Evolutionary conservation across 192 early-diverging fungal species (phyloP).

Genomic region (Coemansia sp.): DNA sequence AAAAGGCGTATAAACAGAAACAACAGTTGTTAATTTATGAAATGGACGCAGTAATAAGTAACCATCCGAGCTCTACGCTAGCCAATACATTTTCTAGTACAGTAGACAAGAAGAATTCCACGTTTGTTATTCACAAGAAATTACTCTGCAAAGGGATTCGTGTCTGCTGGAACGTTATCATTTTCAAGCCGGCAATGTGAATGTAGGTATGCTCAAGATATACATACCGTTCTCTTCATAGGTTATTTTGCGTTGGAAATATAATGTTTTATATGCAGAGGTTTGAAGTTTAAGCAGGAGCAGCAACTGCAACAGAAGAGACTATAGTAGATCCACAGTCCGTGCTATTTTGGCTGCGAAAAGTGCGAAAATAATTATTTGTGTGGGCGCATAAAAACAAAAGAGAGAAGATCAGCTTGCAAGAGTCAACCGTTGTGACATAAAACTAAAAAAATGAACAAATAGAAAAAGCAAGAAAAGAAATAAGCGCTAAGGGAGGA

Average conservation of each 20-base stretch:
- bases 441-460: slow-evolving; percentile 6
- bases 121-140: background rate
- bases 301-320: background rate
- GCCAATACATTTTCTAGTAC: background rate
- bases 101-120: background rate
- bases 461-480: background rate
- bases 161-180: background rate
- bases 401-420: background rate
- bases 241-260: background rate
- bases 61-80: background rate
- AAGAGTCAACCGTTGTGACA: background rate
- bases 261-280: background rate
- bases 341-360: too few species aligned
- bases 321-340: background rate
- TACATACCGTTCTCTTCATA: slow-evolving; percentile 15
- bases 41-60: background rate
- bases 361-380: background rate
- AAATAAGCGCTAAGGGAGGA: background rate
- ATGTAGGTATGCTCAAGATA: background rate
- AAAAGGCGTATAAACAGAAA: background rate
- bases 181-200: too few species aligned
- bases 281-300: background rate
- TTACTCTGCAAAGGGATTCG: background rate
- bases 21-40: background rate
- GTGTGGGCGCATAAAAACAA: background rate